These are phyloP conservation scores for Colletotrichum sp. DNA, from an alignment of 2,329 filamentous ascomycete species.

Conservation along the genomic window DNA sequence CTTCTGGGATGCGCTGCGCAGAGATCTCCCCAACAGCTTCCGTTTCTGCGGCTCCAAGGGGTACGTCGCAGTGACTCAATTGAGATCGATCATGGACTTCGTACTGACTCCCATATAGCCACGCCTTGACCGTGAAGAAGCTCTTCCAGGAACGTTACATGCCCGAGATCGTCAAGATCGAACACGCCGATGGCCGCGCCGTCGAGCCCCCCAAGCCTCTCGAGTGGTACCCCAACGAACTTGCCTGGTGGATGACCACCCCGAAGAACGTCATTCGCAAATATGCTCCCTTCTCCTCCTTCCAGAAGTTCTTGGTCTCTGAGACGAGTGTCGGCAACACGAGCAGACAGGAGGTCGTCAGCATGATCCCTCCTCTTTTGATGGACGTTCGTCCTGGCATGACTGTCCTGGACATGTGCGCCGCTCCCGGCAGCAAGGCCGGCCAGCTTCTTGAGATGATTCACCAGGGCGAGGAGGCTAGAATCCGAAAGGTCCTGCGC, in stretches of 20 bases:
- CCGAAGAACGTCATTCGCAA: constrained; percentile 95
- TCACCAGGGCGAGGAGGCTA: constrained; percentile 88
- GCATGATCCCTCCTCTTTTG: constrained; percentile 96
- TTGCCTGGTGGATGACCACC: constrained; percentile 98
- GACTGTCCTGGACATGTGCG: constrained; percentile 94
- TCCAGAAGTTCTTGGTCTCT: constrained; percentile 97
- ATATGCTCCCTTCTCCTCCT: constrained; percentile 91
- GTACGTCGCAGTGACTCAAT: constrained; percentile 45
- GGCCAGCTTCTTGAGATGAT: constrained; percentile 95
- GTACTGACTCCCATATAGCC: constrained; percentile 51
- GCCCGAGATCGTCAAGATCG: constrained; percentile 85
- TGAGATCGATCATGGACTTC: background rate
- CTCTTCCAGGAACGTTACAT: constrained; percentile 89
- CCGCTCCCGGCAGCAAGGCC: constrained; percentile 95
- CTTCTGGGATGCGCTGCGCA: constrained; percentile 85
- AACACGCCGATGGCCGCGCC: constrained; percentile 78
- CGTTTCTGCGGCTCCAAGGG: constrained; percentile 95
- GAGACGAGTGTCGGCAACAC: constrained; percentile 98
- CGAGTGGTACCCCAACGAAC: constrained; percentile 90
- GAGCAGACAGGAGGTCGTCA: constrained; percentile 95
- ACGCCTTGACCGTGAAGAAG: constrained; percentile 91
- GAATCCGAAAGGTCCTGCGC: constrained; percentile 75
- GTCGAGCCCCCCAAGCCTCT: constrained; percentile 85
- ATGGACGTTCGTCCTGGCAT: constrained; percentile 92
- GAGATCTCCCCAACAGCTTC: constrained; percentile 95